Evolutionary conservation across 139 green algal genomes (phyloP).

Genomic region (Chlorella ohadii): DNA sequence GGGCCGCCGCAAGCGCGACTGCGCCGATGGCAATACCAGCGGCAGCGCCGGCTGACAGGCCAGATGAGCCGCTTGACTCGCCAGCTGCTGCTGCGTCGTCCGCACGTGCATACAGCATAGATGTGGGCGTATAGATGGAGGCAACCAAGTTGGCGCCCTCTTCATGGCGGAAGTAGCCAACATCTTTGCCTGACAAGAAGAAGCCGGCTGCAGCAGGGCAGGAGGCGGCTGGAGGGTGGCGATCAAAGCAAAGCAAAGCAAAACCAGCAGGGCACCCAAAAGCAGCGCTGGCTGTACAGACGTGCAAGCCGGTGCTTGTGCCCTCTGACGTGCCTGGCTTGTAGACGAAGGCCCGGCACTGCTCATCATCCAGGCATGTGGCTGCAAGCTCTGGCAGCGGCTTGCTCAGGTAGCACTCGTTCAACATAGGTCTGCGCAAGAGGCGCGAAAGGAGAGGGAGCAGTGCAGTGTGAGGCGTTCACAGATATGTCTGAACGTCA

Average conservation of each 20-base stretch:
- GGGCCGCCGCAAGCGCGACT: neutral
- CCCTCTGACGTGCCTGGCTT: neutral
- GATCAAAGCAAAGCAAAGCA: too few species aligned
- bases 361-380: neutral
- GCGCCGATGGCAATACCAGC: neutral
- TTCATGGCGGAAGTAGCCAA: neutral
- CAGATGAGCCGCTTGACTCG: neutral
- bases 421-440: neutral
- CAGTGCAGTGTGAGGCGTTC: too few species aligned
- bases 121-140: neutral
- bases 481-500: too few species aligned
- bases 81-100: neutral
- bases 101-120: neutral
- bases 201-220: neutral
- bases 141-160: neutral
- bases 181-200: neutral
- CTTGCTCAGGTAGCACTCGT: neutral
- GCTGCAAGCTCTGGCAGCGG: neutral
- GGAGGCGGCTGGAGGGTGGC: too few species aligned
- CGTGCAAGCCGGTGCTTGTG: too few species aligned
- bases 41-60: neutral
- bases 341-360: neutral
- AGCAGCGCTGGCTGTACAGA: too few species aligned
- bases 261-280: too few species aligned
- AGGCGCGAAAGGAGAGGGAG: neutral